Evolutionary conservation across 768 basidiomycete genomes (phyloP), one percentile per base, ranked within the genome.

Genomic region (Pisolithus marmoratus): DNA sequence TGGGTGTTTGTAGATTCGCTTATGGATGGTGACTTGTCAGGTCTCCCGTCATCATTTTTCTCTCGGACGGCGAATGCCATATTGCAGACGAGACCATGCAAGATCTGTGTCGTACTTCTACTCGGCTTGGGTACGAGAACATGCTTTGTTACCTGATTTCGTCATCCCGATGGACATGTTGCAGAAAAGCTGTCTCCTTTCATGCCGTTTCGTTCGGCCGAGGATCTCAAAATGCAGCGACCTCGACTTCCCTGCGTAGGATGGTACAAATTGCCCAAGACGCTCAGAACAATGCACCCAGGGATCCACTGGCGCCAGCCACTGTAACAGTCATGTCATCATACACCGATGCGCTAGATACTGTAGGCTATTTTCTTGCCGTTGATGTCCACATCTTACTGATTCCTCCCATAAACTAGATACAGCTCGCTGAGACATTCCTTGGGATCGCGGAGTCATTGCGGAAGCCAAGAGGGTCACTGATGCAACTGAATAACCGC

Each of bases 171-270:
- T 46, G 17, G 11, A 46, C 31, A 40, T 22, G 3, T 23, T 41
- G 20, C 40, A 83, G 82, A 12, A 78, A 79, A 65, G 65, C 80
- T 0, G 65, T 81, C 1, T 80, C 81, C 0, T 78, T 84, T 58
- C 82, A 84, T 42, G 61, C 81, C 0, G 77, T 84, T n/a, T 73
- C 77, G 0, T 84, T 84, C 38, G 83, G 80, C 4, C 64, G 34
- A 34, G 12, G 14, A 14, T 14, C 12, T 15, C 34, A 34, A 34
- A 34, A 15, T 15, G 12, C 12, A 34, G 34, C 9, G 29, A 58
- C 40, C 8, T 58, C 54, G 40, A 40, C 8, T 5, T 54, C 57
- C 41, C 63, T 84, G 22, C 70, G 70, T 23, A 67, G 73, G 17
- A 84, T 84, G 83, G 71, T 73, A 1, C 61, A 74, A 5, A 71